Conservation (phyloP, 1,139 yeast species). For the Sugiyamaella japonica region DNA sequence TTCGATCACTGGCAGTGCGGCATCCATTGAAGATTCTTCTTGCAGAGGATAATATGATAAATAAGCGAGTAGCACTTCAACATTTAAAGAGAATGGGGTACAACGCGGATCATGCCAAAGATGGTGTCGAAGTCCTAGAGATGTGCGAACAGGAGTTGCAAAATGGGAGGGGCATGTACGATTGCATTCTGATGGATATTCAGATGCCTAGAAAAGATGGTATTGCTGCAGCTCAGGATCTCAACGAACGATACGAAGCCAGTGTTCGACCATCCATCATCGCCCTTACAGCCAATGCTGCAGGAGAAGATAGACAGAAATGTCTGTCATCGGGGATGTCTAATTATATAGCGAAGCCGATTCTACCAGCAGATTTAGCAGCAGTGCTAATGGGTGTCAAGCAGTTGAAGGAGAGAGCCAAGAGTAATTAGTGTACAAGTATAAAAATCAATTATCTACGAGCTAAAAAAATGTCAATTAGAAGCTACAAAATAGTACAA, state of each 20-base stretch:
- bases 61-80: slow-evolving; percentile 52
- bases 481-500: neutral
- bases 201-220: slow-evolving; percentile 60
- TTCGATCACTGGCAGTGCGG: slow-evolving; percentile 36
- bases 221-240: slow-evolving; percentile 47
- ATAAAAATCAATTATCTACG: neutral
- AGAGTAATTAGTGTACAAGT: neutral
- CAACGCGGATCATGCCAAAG: slow-evolving; percentile 56
- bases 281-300: slow-evolving; percentile 60
- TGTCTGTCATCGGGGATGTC: slow-evolving; percentile 55
- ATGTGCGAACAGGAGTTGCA: slow-evolving; percentile 41
- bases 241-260: slow-evolving; percentile 37
- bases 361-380: slow-evolving; percentile 50
- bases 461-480: neutral
- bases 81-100: slow-evolving; percentile 56
- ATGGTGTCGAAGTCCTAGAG: slow-evolving; percentile 53
- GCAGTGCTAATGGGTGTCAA: slow-evolving; percentile 36
- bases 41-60: slow-evolving; percentile 56
- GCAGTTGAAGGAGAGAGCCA: slow-evolving; percentile 27
- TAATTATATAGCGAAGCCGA: slow-evolving; percentile 58
- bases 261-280: slow-evolving; percentile 46
- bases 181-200: slow-evolving; percentile 55
- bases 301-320: slow-evolving; percentile 53
- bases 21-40: slow-evolving; percentile 50
- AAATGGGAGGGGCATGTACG: slow-evolving; percentile 44